phyloP scores from a whole-genome alignment of 176 grass and related monocot species.

The Eremochloa ophiuroides region DNA sequence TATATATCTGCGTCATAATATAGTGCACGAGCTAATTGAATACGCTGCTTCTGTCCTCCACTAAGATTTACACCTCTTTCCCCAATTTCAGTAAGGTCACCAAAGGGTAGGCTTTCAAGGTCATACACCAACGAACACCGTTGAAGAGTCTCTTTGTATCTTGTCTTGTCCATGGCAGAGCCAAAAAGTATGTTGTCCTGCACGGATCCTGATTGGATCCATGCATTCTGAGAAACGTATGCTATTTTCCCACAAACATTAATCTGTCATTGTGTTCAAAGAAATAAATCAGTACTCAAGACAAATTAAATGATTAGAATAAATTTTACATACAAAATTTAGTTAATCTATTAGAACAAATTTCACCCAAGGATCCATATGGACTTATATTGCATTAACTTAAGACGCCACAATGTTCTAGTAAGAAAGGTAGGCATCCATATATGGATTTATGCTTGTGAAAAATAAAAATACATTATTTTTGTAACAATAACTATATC shows the following conservation, averaged over 20 bases:
- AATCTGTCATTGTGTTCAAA: neutral
- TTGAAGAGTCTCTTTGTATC: slow-evolving; percentile 56
- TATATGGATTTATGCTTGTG: too few species aligned
- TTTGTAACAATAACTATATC: too few species aligned
- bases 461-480: too few species aligned
- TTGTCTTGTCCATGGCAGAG: slow-evolving; percentile 53
- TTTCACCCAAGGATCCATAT: too few species aligned
- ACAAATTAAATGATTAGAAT: neutral
- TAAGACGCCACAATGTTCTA: too few species aligned
- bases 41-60: slow-evolving; percentile 88
- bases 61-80: slow-evolving; percentile 91
- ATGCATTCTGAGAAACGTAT: slow-evolving; percentile 85
- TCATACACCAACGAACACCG: slow-evolving; percentile 70
- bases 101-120: slow-evolving; percentile 58
- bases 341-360: too few species aligned
- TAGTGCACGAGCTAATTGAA: slow-evolving; percentile 83
- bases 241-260: slow-evolving; percentile 61
- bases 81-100: slow-evolving; percentile 76
- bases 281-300: too few species aligned
- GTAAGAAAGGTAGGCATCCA: too few species aligned
- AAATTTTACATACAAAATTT: too few species aligned
- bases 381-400: too few species aligned
- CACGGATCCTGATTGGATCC: slow-evolving; percentile 85
- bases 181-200: slow-evolving; percentile 86
- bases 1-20: slow-evolving; percentile 79